These are phyloP conservation scores for Powellomyces hirtus DNA, from an alignment of 192 early-diverging fungal genomes.

Conservation along the genomic window DNA sequence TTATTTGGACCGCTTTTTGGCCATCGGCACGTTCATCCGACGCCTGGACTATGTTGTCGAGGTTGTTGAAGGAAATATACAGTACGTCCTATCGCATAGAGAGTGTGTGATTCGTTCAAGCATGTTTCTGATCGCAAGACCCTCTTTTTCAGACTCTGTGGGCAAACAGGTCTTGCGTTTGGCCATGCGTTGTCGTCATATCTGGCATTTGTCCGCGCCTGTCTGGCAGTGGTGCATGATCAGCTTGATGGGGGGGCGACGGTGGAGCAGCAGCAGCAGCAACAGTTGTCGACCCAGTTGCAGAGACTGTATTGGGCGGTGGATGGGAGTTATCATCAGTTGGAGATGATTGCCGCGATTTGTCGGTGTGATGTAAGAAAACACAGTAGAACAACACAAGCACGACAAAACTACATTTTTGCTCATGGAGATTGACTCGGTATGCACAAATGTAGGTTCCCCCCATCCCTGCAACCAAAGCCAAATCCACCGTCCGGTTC, in stretches of 20 bases:
- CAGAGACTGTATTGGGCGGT: not conserved
- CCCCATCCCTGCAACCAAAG: too few relatives aligned
- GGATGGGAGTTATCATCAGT: not conserved
- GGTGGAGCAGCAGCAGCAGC: not conserved
- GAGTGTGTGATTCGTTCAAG: too few relatives aligned
- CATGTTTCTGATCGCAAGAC: not conserved
- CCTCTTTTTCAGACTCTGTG: not conserved
- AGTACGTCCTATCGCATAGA: not conserved
- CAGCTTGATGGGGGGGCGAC: slow-evolving; percentile 3
- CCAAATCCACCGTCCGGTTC: too few relatives aligned
- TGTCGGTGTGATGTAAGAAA: not conserved
- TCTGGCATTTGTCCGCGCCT: not conserved
- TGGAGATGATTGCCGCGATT: not conserved
- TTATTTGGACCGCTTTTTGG: slow-evolving; percentile 8
- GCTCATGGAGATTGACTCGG: not conserved
- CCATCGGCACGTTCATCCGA: slow-evolving; percentile 6
- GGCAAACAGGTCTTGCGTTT: slow-evolving; percentile 23
- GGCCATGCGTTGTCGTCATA: slow-evolving; percentile 22
- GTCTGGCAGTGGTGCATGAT: not conserved
- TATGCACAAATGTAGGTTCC: too few relatives aligned
- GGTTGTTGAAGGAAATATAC: not conserved
- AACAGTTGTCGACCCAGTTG: not conserved
- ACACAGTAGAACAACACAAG: not conserved
- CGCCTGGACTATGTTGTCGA: slow-evolving; percentile 7
- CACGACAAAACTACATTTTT: too few relatives aligned